phyloP scores from a whole-genome alignment of 2,329 filamentous ascomycete genomes.

The Trichoderma endophyticum region DNA sequence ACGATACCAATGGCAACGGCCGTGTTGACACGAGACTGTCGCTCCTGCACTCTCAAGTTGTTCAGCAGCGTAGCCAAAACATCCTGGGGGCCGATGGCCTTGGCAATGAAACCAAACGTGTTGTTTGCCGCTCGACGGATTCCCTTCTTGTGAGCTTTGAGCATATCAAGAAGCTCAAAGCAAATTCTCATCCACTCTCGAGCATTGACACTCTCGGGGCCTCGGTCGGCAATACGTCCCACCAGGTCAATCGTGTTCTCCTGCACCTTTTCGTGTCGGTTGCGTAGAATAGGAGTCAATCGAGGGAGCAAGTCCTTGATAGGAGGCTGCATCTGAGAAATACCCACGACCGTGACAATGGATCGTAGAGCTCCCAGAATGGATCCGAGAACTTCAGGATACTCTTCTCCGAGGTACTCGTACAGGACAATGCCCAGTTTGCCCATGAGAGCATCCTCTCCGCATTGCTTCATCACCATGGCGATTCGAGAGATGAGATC shows the following conservation, averaged over 20 bases:
- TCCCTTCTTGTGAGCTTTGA: slow-evolving; percentile 99
- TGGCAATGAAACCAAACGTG: slow-evolving; percentile 98
- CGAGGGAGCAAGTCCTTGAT: slow-evolving; percentile 95
- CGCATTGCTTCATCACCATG: slow-evolving; percentile 98
- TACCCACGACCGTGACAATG: slow-evolving; percentile 96
- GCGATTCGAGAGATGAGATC: slow-evolving; percentile 96
- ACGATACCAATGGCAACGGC: slow-evolving; percentile 98
- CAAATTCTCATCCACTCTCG: slow-evolving; percentile 99
- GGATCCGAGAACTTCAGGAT: slow-evolving; percentile 93
- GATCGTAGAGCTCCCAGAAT: slow-evolving; percentile 92
- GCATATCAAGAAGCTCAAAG: slow-evolving; percentile 97
- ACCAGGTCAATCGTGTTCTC: slow-evolving; percentile 99
- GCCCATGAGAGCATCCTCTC: slow-evolving; percentile 91
- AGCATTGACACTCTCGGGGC: slow-evolving; percentile 92
- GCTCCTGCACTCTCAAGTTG: slow-evolving; percentile 94
- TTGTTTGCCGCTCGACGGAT: slow-evolving; percentile 98
- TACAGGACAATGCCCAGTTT: slow-evolving; percentile 94
- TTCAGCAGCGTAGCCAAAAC: slow-evolving; percentile 93
- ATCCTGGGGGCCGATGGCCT: slow-evolving; percentile 97
- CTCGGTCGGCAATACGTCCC: slow-evolving; percentile 94
- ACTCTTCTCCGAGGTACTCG: slow-evolving; percentile 97
- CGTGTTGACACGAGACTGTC: slow-evolving; percentile 96
- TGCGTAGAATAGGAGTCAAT: slow-evolving; percentile 94
- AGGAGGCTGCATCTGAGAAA: slow-evolving; percentile 95
- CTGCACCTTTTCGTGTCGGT: slow-evolving; percentile 98